These are phyloP conservation scores for Claviceps citrina DNA, from an alignment of 2,329 filamentous ascomycete species.

Conservation along the genomic window DNA sequence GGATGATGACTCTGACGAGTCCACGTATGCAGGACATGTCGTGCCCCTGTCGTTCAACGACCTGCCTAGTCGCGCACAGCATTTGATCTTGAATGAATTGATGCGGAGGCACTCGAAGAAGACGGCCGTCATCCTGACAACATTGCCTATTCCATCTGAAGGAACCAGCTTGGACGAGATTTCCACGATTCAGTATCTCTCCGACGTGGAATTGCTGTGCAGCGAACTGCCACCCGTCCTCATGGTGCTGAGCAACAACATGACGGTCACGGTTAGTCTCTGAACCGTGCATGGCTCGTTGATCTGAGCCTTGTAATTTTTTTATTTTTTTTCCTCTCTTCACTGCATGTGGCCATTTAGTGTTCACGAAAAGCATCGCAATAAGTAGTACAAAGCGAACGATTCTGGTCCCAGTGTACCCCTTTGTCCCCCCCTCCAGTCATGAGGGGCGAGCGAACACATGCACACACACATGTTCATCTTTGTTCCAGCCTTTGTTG, in stretches of 20 bases:
- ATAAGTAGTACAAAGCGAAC: not conserved
- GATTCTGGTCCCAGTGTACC: not conserved
- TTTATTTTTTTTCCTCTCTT: not conserved
- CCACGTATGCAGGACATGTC: constrained; percentile 41
- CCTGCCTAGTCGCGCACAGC: constrained; percentile 67
- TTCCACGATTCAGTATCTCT: constrained; percentile 59
- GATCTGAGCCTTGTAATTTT: not conserved
- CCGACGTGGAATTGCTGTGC: constrained; percentile 64
- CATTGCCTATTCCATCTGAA: constrained; percentile 64
- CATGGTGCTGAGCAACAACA: constrained; percentile 73
- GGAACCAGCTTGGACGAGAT: constrained; percentile 57
- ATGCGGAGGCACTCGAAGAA: constrained; percentile 52
- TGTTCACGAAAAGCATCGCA: not conserved
- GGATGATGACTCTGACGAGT: constrained; percentile 21
- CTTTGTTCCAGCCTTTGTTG: not conserved
- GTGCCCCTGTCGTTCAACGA: constrained; percentile 73
- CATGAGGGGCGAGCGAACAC: not conserved
- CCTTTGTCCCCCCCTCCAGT: not conserved
- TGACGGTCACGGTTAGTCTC: constrained; percentile 72
- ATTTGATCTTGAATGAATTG: constrained; percentile 74
- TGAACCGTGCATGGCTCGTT: constrained; percentile 16
- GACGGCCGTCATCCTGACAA: constrained; percentile 70
- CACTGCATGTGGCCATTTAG: not conserved
- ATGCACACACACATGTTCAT: not conserved
- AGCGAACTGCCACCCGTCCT: constrained; percentile 60